These are phyloP conservation scores for Fusarium pseudocircinatum DNA, from an alignment of 2,329 filamentous ascomycete species.

Conservation along the genomic window DNA sequence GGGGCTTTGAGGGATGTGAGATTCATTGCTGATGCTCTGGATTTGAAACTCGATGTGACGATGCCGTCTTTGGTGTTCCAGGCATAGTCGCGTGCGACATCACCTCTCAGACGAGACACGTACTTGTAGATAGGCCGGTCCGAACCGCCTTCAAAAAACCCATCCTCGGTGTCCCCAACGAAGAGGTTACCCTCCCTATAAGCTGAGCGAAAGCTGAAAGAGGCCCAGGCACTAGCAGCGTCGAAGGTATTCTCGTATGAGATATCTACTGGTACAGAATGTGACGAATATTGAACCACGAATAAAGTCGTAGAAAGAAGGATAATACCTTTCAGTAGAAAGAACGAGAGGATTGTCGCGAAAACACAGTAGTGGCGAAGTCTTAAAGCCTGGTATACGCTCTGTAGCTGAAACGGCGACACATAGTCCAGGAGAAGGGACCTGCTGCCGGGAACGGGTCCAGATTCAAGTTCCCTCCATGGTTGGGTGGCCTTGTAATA, in stretches of 20 bases:
- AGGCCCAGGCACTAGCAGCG: not conserved
- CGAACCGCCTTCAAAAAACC: too few relatives aligned
- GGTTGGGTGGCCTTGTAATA: not conserved
- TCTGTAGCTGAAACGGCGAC: not conserved
- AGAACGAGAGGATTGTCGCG: rapidly evolving
- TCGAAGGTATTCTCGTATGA: not conserved
- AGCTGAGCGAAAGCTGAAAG: too few relatives aligned
- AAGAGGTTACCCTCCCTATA: too few relatives aligned
- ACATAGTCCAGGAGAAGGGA: not conserved
- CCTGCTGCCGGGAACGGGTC: rapidly evolving
- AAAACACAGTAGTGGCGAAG: rapidly evolving
- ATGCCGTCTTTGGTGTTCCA: not conserved
- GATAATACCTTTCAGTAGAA: not conserved
- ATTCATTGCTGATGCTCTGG: rapidly evolving
- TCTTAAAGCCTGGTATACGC: rapidly evolving
- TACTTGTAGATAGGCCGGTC: not conserved
- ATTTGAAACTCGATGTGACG: rapidly evolving
- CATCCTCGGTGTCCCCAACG: too few relatives aligned
- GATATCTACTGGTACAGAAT: not conserved
- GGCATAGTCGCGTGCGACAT: not conserved
- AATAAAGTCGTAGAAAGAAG: not conserved
- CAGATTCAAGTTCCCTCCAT: not conserved
- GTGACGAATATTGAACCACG: not conserved
- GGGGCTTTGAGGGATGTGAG: not conserved
- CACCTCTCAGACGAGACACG: not conserved